Conservation (phyloP, 1,284 basidiomycete genomes). For the Papiliotrema fonsecae region DNA sequence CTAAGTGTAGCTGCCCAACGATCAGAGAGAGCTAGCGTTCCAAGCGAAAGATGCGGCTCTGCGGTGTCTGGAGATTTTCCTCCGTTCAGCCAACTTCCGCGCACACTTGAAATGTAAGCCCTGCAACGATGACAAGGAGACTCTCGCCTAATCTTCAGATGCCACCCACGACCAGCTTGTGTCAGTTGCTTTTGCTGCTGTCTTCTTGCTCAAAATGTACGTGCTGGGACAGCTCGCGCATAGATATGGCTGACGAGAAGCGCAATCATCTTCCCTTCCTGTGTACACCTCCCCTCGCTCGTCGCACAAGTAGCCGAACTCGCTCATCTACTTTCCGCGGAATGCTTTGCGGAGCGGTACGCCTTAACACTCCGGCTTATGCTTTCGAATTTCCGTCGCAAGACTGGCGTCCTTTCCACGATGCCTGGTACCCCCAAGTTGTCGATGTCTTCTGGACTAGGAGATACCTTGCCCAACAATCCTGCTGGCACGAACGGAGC, state of each 20-base stretch:
- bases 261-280: slow-evolving; percentile 43
- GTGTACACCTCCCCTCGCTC: slow-evolving; percentile 32
- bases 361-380: slow-evolving; percentile 83
- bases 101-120: slow-evolving; percentile 39
- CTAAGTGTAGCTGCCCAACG: slow-evolving; percentile 54
- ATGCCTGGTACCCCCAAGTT: slow-evolving; percentile 52
- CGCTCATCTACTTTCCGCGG: slow-evolving; percentile 40
- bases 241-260: slow-evolving; percentile 9
- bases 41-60: slow-evolving; percentile 87
- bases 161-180: slow-evolving; percentile 90
- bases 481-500: slow-evolving; percentile 4
- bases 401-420: slow-evolving; percentile 64
- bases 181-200: slow-evolving; percentile 82
- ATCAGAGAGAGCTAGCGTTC: slow-evolving; percentile 88
- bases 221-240: slow-evolving; percentile 28
- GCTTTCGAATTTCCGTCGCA: slow-evolving; percentile 80
- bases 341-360: slow-evolving; percentile 57
- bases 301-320: slow-evolving; percentile 41
- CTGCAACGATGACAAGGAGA: not conserved
- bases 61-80: slow-evolving; percentile 59
- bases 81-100: slow-evolving; percentile 32
- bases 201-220: slow-evolving; percentile 77
- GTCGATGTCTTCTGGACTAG: slow-evolving; percentile 37
- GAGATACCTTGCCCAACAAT: slow-evolving; percentile 10
- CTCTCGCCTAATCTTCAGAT: slow-evolving; percentile 68